phyloP scores from a whole-genome alignment of 2,329 filamentous ascomycete genomes.

The Aspergillus awamori region DNA sequence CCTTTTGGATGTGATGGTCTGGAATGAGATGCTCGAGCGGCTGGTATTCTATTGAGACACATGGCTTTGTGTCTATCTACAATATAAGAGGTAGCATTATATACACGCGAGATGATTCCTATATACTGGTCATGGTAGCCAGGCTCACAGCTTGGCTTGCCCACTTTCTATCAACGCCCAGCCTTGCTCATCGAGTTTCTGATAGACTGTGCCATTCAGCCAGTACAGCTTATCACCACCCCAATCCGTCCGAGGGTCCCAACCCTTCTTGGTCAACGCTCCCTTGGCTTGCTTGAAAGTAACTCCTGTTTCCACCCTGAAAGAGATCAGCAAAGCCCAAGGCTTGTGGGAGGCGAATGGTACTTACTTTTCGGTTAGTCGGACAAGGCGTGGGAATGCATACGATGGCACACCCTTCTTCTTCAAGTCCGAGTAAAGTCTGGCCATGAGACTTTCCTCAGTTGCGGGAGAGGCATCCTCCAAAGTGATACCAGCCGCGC shows the following conservation, averaged over 20 bases:
- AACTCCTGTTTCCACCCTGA: conserved; percentile 49
- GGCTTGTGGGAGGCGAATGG: neutral
- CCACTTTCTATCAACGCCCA: conserved; percentile 49
- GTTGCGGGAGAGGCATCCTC: conserved; percentile 32
- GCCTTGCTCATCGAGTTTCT: conserved; percentile 39
- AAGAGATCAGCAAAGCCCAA: neutral
- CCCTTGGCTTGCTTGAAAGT: conserved; percentile 56
- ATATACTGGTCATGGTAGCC: neutral
- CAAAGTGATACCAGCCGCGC: conserved; percentile 51
- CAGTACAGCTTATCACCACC: conserved; percentile 48
- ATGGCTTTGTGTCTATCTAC: neutral
- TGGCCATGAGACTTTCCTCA: conserved; percentile 41
- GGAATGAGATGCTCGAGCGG: too few species aligned
- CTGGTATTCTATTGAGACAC: neutral
- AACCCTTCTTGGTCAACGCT: conserved; percentile 47
- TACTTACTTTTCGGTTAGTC: conserved; percentile 49
- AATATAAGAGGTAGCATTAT: neutral
- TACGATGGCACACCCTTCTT: conserved; percentile 52
- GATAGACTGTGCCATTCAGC: conserved; percentile 46
- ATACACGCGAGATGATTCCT: neutral
- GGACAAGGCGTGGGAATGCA: conserved; percentile 51
- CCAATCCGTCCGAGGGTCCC: conserved; percentile 39
- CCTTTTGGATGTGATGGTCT: too few species aligned
- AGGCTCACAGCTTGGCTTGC: conserved; percentile 45
- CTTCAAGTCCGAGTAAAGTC: conserved; percentile 43